Evolutionary conservation across 2,329 filamentous ascomycete genomes (phyloP), one percentile per base, ranked within the genome.

Genomic region (Fusarium metavorans): DNA sequence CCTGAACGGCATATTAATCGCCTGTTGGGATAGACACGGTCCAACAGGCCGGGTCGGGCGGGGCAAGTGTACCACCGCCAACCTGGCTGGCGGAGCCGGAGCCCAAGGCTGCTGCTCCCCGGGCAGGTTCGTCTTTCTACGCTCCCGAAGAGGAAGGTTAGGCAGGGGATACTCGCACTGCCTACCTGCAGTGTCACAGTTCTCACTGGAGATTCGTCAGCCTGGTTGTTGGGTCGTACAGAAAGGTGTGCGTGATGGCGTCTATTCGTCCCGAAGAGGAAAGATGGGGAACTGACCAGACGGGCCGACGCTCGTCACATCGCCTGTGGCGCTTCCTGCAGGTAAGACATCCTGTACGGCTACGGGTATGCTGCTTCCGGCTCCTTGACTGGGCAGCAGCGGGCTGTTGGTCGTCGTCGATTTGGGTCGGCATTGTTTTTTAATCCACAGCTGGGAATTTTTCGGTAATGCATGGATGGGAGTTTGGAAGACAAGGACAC

Each of bases 331-430:
- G 60, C 37, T 72, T 66, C 52, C 71, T 75, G 63, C 75, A 77
- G 13, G 70, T 77, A 6, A 75, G 71, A 73, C 74, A 77, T 1
- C 75, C 75, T 2, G 73, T 73, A n/a, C 75, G 72, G 43, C 75
- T 77, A 6, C 75, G 70, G 4, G 70, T 70, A 30, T 75, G 67
- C 10, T 60, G 23, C 8, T 59, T 68, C 10, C 71, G 72, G 20
- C 56, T 20, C 25, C 63, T 66, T 13, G 30, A 39, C 27, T 27
- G 61, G n/a, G 18, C 39, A 23, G 18, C 39, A 23, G 41, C 25
- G 9, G 25, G 13, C 30, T 13, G 6, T 6, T 48, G 23, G 43
- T 48, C 43, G 43, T 39, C 8, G 6, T 57, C 48, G 18, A 34
- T n/a, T 16, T 48, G 10, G 35, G 34, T 16, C 18, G 32, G 39